These are phyloP conservation scores for Emergomyces africanus DNA, from an alignment of 2,329 filamentous ascomycete species.

Conservation along the genomic window DNA sequence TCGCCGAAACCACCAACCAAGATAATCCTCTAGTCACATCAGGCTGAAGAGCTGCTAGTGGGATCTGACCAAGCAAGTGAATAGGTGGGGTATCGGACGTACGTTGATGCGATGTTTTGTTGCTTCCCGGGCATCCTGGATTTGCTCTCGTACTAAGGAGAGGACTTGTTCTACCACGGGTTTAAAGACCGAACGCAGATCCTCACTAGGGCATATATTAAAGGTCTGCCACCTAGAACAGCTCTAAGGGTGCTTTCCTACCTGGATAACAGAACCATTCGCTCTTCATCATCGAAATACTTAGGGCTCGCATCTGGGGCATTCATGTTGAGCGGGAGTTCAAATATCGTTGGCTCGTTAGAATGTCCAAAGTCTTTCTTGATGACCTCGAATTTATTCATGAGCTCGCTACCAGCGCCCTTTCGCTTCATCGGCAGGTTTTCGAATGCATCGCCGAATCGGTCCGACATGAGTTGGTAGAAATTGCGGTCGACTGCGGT, in stretches of 20 bases:
- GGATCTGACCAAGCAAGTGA: neutral
- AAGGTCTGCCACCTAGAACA: neutral
- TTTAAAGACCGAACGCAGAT: constrained; percentile 7
- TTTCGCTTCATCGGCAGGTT: constrained; percentile 13
- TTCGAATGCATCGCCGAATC: constrained; percentile 19
- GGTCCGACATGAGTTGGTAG: constrained; percentile 17
- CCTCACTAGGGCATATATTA: constrained; percentile 1
- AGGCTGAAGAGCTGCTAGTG: neutral
- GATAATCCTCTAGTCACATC: constrained; percentile 7
- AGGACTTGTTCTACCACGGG: constrained; percentile 7
- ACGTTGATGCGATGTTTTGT: constrained; percentile 7
- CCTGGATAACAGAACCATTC: constrained; percentile 4
- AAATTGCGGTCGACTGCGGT: constrained; percentile 24
- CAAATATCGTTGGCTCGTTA: constrained; percentile 6
- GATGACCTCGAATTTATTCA: constrained; percentile 21
- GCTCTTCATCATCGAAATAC: constrained; percentile 7
- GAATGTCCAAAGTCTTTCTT: constrained; percentile 20
- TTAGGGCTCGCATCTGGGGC: neutral
- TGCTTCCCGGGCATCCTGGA: constrained; percentile 4
- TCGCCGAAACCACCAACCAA: constrained; percentile 10
- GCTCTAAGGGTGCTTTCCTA: neutral
- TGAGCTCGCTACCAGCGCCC: constrained; percentile 21
- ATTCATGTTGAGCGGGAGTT: constrained; percentile 12
- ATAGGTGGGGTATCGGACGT: neutral
- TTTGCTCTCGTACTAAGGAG: constrained; percentile 5